Evolutionary conservation across 2,329 filamentous ascomycete species (phyloP).

Genomic region (Exophiala sideris): DNA sequence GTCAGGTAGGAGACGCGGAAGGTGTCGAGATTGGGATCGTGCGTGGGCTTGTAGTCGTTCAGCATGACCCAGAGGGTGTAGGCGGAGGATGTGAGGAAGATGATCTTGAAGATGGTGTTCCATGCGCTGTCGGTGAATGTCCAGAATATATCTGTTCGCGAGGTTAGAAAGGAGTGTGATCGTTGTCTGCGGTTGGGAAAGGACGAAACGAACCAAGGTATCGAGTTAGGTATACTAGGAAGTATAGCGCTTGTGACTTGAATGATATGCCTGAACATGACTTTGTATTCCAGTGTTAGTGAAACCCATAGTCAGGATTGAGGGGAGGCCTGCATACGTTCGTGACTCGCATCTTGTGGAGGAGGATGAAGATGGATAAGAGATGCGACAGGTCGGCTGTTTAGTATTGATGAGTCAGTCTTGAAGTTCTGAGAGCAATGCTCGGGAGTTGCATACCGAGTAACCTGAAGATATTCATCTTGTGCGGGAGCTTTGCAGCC

Average conservation of each 20-base stretch:
- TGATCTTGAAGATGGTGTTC: conserved; percentile 92
- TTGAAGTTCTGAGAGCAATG: background rate
- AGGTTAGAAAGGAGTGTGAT: conserved; percentile 3
- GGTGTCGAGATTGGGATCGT: conserved; percentile 94
- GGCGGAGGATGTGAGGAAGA: conserved; percentile 84
- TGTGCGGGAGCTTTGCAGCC: conserved; percentile 31
- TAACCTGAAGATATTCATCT: conserved; percentile 69
- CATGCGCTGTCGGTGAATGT: conserved; percentile 76
- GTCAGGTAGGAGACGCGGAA: conserved; percentile 92
- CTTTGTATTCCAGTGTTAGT: too few relatives aligned
- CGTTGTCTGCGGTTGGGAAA: too few relatives aligned
- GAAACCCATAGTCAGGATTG: too few relatives aligned
- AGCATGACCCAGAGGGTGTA: conserved; percentile 99
- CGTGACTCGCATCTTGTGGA: conserved; percentile 93
- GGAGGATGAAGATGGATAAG: conserved; percentile 85
- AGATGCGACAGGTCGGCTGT: conserved; percentile 93
- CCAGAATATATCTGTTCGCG: conserved; percentile 74
- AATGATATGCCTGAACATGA: conserved; percentile 97
- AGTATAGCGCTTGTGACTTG: conserved; percentile 94
- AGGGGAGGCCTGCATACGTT: conserved; percentile 74
- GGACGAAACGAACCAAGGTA: conserved; percentile 80
- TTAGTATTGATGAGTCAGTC: background rate
- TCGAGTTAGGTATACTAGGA: conserved; percentile 88
- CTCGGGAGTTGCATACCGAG: conserved; percentile 49
- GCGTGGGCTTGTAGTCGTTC: conserved; percentile 93